Base-by-base conservation (phyloP, 2,329 filamentous ascomycete genomes). In the Septoria linicola region DNA sequence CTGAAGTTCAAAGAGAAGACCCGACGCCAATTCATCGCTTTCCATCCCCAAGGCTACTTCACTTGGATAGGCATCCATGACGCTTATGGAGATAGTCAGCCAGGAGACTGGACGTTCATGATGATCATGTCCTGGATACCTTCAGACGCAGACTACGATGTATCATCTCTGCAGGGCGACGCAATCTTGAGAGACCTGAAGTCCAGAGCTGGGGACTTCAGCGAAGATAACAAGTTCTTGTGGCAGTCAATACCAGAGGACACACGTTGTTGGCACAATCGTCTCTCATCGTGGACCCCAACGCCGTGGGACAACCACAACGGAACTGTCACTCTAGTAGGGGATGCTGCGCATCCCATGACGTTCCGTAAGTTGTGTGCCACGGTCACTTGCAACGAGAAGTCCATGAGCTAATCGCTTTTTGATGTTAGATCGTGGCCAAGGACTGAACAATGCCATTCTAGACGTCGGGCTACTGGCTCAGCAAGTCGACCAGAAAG, bases 301-400 rank as follows among this genome's bases (percentile, higher is more conserved):
- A 43, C 49, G 41, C 49, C 51, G 1, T 67, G 60, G 60, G 59
- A 67, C 36, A 65, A 57, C 36, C 46, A 44, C 17, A 51, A 58
- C 17, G 66, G 65, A n/a, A 58, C 60, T 6, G 59, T 66, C 13
- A 67, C 61, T 2, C 55, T 72, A 4, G 63, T 61, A 2, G 73
- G 71, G 20, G 62, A 67, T 39, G 67, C 69, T 14, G 73, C 72
- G 3, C 66, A 78, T 62, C 70, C 75, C 0, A 77, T 77, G 74
- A 58, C 55, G 34, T 58, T 58, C 47, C 49, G 49, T 55, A 43
- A 51, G 50, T 50, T 25, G n/a, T n/a, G n/a, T n/a, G n/a, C n/a
- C n/a, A n/a, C n/a, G n/a, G n/a, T n/a, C n/a, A n/a, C n/a, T n/a
- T n/a, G n/a, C n/a, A n/a, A n/a, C n/a, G n/a, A n/a, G n/a, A n/a